Conservation (phyloP, 148 eudicot species). For the Dysphania ambrosioides region DNA sequence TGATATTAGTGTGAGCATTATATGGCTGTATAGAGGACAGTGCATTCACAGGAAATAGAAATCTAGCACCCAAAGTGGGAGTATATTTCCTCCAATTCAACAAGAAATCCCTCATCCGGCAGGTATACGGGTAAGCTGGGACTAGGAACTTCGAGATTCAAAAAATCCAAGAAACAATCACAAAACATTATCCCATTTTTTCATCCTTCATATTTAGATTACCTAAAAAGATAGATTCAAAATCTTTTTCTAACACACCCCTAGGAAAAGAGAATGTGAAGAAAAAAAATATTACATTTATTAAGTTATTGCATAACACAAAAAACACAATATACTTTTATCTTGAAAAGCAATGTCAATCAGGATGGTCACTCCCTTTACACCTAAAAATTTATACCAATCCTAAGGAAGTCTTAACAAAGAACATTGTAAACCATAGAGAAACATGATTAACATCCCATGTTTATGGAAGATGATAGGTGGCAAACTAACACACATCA, state of each 20-base stretch:
- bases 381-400: no score
- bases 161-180: conserved; percentile 3
- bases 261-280: neutral
- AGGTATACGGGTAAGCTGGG: conserved; percentile 27
- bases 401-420: no score
- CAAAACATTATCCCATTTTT: neutral
- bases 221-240: neutral
- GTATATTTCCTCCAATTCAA: conserved; percentile 18
- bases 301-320: no score
- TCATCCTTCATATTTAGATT: neutral
- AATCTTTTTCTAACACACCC: neutral
- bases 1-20: no score
- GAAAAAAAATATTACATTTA: neutral
- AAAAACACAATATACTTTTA: no score
- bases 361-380: no score
- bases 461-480: no score
- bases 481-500: no score
- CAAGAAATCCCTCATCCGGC: conserved; percentile 32
- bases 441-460: no score
- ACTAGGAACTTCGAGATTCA: conserved; percentile 19
- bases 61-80: conserved; percentile 17
- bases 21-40: conserved; percentile 17
- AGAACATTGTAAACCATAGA: no score
- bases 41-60: conserved; percentile 12
- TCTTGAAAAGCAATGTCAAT: no score